Base-by-base conservation (phyloP, 352 stramenopile genomes). In the Phytophthora fragariae region DNA sequence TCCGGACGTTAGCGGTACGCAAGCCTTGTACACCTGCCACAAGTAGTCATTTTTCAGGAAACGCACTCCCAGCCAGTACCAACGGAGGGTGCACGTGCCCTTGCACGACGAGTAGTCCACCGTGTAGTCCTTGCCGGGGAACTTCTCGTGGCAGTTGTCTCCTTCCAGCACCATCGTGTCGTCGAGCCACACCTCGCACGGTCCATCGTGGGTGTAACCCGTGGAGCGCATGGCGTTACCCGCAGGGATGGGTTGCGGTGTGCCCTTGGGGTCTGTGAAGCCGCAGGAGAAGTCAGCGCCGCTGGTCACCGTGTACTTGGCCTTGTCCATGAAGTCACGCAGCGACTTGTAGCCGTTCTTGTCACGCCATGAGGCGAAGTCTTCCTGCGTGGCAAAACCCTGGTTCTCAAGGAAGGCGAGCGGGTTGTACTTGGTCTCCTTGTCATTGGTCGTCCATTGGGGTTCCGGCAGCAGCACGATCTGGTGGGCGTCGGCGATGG, bases 1-100 rank as follows among this genome's bases (percentile, higher is more conserved):
- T 44, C 46, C 46, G 1, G 46, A 53, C 2, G 67, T 55, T 21
- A 79, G n/a, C 8, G 59, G 73, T 14, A 81, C 72, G 54, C 80
- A 85, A 5, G 63, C 76, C 79, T 88, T 90, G 73, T 90, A 90
- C 37, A 90, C 74, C 57, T 90, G 80, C 82, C 82, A 90, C 68
- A 78, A 90, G 69, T 81, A 82, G 57, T 59, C 12, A 12, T 79
- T 76, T 37, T 87, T 77, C 5, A 84, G 37, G 64, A 76, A 80
- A 4, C 79, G 79, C 0, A 82, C 47, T 3, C 73, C 76, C 47
- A 75, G 39, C 68, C 65, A 72, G 57, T 72, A 72, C 65, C 65
- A 72, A 6, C 65, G 65, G 21, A 72, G 65, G 2, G 57, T 67
- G 50, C 65, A 75, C 33, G 57, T 62, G 27, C 62, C 62, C 56